Evolutionary conservation across 2,329 filamentous ascomycete species (phyloP).

Genomic region (Microthyrium microscopicum): DNA sequence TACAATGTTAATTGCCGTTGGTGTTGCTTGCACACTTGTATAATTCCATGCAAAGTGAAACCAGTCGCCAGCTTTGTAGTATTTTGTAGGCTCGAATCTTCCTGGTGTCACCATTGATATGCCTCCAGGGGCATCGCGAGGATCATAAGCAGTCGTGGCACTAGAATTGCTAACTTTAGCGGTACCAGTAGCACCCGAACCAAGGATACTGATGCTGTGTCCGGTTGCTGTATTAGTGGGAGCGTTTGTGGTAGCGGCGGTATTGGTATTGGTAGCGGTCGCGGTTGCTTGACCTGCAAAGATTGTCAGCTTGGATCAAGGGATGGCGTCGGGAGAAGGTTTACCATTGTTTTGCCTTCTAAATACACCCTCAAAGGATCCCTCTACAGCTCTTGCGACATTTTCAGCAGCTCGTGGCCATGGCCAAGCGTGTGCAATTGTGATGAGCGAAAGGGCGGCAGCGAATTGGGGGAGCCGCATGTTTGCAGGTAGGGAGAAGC

Average conservation of each 20-base stretch:
- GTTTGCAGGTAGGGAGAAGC: no score
- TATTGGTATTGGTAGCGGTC: neutral
- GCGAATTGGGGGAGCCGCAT: no score
- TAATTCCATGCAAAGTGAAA: conserved; percentile 55
- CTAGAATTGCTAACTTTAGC: conserved; percentile 13
- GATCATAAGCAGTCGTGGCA: conserved; percentile 27
- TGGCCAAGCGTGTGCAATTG: no score
- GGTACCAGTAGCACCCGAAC: conserved; percentile 6
- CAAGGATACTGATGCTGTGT: no score
- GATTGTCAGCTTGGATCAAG: neutral
- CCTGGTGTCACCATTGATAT: conserved; percentile 45
- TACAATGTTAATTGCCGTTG: conserved; percentile 42
- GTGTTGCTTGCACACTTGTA: conserved; percentile 43
- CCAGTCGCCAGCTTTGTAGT: conserved; percentile 47
- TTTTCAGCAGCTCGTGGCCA: no score
- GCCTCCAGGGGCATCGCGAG: conserved; percentile 39
- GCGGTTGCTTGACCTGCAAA: neutral
- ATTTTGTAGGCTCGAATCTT: conserved; percentile 31
- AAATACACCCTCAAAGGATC: no score
- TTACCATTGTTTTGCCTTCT: no score
- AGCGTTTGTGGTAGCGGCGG: neutral
- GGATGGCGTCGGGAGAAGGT: no score
- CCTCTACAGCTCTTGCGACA: no score
- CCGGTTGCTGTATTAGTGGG: conserved; percentile 7
- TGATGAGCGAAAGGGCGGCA: no score